Evolutionary conservation across 2,329 filamentous ascomycete genomes (phyloP).

Genomic region (Fusarium phyllophilum): DNA sequence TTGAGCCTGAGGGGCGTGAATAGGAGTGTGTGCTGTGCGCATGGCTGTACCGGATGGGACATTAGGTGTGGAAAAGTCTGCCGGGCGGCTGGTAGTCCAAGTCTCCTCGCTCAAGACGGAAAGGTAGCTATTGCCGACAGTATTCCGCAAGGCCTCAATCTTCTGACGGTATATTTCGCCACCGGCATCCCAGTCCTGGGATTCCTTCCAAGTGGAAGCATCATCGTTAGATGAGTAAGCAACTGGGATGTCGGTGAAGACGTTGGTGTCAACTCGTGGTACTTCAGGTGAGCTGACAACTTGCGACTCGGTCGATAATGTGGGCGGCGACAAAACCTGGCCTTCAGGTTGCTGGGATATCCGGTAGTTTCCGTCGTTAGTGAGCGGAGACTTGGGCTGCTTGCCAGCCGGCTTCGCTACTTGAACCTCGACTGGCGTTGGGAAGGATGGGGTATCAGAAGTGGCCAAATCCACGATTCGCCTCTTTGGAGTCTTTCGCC

Average conservation of each 20-base stretch:
- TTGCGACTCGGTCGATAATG: slow-evolving; percentile 47
- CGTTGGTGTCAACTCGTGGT: slow-evolving; percentile 40
- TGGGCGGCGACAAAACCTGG: slow-evolving; percentile 47
- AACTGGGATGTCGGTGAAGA: slow-evolving; percentile 33
- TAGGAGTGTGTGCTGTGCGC: slow-evolving; percentile 46
- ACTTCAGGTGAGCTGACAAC: slow-evolving; percentile 39
- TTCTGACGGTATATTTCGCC: slow-evolving; percentile 88
- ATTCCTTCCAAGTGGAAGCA: slow-evolving; percentile 52
- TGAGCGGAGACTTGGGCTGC: slow-evolving; percentile 33
- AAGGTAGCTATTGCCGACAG: slow-evolving; percentile 88
- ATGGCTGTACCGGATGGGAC: slow-evolving; percentile 45
- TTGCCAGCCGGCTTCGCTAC: slow-evolving; percentile 29
- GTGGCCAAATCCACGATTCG: slow-evolving; percentile 73
- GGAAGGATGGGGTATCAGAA: slow-evolving; percentile 52
- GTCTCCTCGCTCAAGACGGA: slow-evolving; percentile 84
- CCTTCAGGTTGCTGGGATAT: slow-evolving; percentile 56
- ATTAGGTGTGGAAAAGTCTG: slow-evolving; percentile 37
- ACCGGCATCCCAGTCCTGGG: slow-evolving; percentile 71
- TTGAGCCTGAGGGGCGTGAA: slow-evolving; percentile 52
- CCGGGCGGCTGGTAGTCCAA: slow-evolving; percentile 55
- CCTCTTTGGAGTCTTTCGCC: slow-evolving; percentile 68
- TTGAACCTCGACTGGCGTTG: slow-evolving; percentile 45
- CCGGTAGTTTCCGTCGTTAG: slow-evolving; percentile 54
- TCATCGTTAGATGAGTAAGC: slow-evolving; percentile 27
- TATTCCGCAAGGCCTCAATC: slow-evolving; percentile 84